Base-by-base conservation (phyloP, 257 asterid species). In the Solanum pimpinellifolium region DNA sequence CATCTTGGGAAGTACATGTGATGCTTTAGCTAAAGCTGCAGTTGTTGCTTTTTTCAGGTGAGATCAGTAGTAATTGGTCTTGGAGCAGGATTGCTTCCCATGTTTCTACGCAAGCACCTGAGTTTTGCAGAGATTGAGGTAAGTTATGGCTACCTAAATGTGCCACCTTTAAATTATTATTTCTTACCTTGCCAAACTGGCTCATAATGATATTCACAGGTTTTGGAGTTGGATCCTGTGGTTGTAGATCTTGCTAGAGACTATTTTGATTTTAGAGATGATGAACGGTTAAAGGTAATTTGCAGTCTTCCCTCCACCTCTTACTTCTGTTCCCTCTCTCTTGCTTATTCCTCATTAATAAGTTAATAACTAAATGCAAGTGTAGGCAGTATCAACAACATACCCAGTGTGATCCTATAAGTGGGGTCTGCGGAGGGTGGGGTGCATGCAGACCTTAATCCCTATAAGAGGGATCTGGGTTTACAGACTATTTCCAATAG, bases 41-140 rank as follows among this genome's bases (percentile, higher is more conserved):
- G 6, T 87, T 90, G 29, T 47, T n/a, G 66, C 78, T 86, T 74
- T 88, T 70, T 89, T 85, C 93, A 97, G 99, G 92, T 89, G 42
- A 94, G 90, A 88, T 87, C 96, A 8, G 93, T 90, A 86, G 93
- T 96, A 88, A 91, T 97, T 89, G 99, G 99, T 90, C 96, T 97
- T 81, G 99, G 99, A 89, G 99, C 99, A 46, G 99, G 99, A 88
- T 81, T 94, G 68, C 97, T 97, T 87, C 99, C 99, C 39, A 97
- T 94, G 99, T 97, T 96, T 91, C 94, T 97, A 87, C 93, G 86
- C 88, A 93, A 88, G 85, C 90, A 90, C 90, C 90, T 93, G 73
- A 93, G 94, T 59, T 86, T 91, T 90, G 88, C 94, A 21, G 91
- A 90, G 60, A 91, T 94, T 80, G 94, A 93, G 98, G 99, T 97